Base-by-base conservation (phyloP, 768 basidiomycete species). In the Boletellus emodensis region DNA sequence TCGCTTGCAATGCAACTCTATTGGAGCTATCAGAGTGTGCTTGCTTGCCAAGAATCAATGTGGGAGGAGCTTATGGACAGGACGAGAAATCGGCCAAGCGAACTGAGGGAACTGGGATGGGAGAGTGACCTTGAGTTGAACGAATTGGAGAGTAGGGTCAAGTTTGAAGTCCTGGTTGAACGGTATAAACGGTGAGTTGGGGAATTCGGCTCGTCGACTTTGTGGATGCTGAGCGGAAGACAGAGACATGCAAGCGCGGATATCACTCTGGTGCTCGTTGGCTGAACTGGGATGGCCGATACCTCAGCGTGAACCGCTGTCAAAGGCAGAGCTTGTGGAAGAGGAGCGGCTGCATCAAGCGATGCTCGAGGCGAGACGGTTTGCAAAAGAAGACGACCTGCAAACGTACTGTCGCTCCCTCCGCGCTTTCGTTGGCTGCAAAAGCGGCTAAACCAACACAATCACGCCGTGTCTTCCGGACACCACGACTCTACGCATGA, bases 1-100 rank as follows among this genome's bases (percentile, higher is more conserved):
- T 82, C 82, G 2, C 72, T 85, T 26, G 83, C 84, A 0, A 84
- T 87, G 82, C 85, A 87, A 49, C 74, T 87, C 4, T 81, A 84
- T 58, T 72, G 75, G 53, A 77, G 80, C n/a, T 85, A 79, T 53
- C 78, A 81, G 56, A 65, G 68, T 17, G 80, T 87, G 8, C 62
- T 85, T 12, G 83, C 82, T 12, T 84, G 82, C 56, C 79, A 83
- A 63, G 85, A 87, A 60, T 79, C 83, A 26, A 85, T 87, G 83
- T 87, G 85, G 84, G 85, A 86, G 53, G 84, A 85, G 48, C 72
- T 87, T 43, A 77, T 78, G 55, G 79, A 83, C 53, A 75, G 79
- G 53, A 73, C 84, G 64, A 72, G 80, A 44, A 84, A 84, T 57
- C 71, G 76, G 47, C 76, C 72, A 40, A 71, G 74, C 6, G 76